These are phyloP conservation scores for Mortierella sp. DNA, from an alignment of 371 early-diverging fungal species.

Conservation along the genomic window DNA sequence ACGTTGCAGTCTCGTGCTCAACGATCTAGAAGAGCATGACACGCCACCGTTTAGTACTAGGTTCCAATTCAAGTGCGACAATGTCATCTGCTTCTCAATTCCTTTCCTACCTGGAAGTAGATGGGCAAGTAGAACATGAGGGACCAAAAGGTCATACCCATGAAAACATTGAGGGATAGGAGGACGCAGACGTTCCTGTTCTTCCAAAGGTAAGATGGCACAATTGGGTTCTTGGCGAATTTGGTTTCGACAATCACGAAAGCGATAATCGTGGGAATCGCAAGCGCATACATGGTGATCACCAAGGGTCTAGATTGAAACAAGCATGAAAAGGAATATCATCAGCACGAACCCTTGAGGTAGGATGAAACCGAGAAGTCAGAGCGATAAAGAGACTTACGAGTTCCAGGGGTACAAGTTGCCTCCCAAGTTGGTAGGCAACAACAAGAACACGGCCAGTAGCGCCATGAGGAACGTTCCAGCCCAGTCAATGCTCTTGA, in stretches of 20 bases:
- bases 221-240: constrained; percentile 66
- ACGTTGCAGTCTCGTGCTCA: constrained; percentile 57
- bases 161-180: constrained; percentile 58
- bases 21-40: too few relatives aligned
- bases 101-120: constrained; percentile 73
- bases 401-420: constrained; percentile 64
- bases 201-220: constrained; percentile 58
- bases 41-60: too few relatives aligned
- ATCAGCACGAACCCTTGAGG: too few relatives aligned
- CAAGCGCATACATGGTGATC: constrained; percentile 63
- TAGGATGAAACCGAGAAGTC: too few relatives aligned
- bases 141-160: constrained; percentile 78
- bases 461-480: constrained; percentile 67
- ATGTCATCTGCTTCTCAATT: too few relatives aligned
- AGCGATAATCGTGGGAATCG: constrained; percentile 55
- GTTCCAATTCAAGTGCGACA: too few relatives aligned
- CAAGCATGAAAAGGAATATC: too few relatives aligned
- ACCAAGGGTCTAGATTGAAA: constrained; percentile 66
- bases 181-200: constrained; percentile 58
- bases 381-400: too few relatives aligned
- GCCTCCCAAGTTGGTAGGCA: constrained; percentile 74
- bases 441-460: constrained; percentile 63
- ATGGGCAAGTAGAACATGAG: constrained; percentile 78
- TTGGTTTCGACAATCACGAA: constrained; percentile 71
- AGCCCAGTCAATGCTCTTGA: constrained; percentile 70